Percentiles rank a stretch among this genome's conserved stretches.
These are phyloP conservation scores for Plasmodium yoelii DNA, from an alignment of 169 alveolate species.

Conservation along the genomic window DNA sequence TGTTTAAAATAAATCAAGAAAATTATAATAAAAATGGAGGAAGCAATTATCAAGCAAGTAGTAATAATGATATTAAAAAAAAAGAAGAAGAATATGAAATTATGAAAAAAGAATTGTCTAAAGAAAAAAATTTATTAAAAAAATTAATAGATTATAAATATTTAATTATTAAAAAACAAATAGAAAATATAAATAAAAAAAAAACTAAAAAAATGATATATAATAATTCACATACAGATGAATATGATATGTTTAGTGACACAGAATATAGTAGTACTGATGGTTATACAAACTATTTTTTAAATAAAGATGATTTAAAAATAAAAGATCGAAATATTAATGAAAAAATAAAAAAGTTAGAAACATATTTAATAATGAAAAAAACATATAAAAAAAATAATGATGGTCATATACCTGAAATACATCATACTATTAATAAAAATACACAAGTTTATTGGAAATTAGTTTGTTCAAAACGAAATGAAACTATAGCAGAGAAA, in stretches of 20 bases:
- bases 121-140: slow-evolving; percentile 45
- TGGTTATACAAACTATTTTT: background rate
- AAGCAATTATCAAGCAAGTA: background rate
- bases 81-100: slow-evolving; percentile 5
- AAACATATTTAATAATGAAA: slow-evolving; percentile 62
- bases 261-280: background rate
- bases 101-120: slow-evolving; percentile 7
- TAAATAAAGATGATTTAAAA: background rate
- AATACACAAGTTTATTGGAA: slow-evolving; percentile 66
- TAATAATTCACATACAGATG: slow-evolving; percentile 40
- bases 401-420: slow-evolving; percentile 25
- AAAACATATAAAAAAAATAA: slow-evolving; percentile 46
- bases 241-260: slow-evolving; percentile 71
- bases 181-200: slow-evolving; percentile 18
- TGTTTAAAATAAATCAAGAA: background rate
- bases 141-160: slow-evolving; percentile 64
- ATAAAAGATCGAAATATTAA: background rate
- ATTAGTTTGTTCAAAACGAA: slow-evolving; percentile 52
- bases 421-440: slow-evolving; percentile 51
- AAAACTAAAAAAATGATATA: slow-evolving; percentile 50
- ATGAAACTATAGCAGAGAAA: slow-evolving; percentile 9
- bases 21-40: background rate
- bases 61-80: background rate
- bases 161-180: slow-evolving; percentile 39
- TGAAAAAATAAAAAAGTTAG: slow-evolving; percentile 54